These are phyloP conservation scores for Alnus glutinosa DNA, from an alignment of 306 rosid genomes.

Conservation along the genomic window DNA sequence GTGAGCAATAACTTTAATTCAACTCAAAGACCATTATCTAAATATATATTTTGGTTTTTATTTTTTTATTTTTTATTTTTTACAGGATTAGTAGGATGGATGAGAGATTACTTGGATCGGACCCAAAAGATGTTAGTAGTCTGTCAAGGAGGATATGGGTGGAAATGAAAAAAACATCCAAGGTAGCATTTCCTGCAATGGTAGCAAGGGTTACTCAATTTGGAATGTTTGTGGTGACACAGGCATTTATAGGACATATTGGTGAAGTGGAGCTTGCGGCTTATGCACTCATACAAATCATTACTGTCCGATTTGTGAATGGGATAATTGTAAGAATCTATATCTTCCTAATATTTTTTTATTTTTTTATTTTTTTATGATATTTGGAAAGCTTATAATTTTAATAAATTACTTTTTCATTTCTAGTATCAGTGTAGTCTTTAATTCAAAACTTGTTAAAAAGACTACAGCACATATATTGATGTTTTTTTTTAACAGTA, in stretches of 20 bases:
- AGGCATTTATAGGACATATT: conserved; percentile 59
- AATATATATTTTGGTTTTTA: background rate
- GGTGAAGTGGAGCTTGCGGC: conserved; percentile 53
- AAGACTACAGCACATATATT: too few species aligned
- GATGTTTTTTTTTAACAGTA: too few species aligned
- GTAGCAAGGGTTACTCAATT: conserved; percentile 49
- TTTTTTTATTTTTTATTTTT: background rate
- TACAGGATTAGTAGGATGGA: background rate
- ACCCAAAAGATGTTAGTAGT: conserved; percentile 5
- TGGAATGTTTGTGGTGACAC: conserved; percentile 51
- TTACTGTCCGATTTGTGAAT: conserved; percentile 50
- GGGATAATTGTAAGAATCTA: conserved; percentile 43
- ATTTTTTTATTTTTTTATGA: background rate
- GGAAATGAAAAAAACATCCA: conserved; percentile 46
- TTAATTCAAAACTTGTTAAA: too few species aligned
- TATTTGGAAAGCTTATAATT: background rate
- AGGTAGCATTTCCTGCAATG: conserved; percentile 55
- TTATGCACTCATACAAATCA: conserved; percentile 49
- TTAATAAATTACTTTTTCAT: background rate
- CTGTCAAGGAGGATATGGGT: conserved; percentile 36
- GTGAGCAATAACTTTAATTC: background rate
- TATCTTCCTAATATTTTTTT: background rate
- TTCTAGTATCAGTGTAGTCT: background rate
- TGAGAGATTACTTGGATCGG: conserved; percentile 17
- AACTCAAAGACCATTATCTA: background rate